Percentiles rank a stretch among this genome's conserved stretches.
phyloP scores from a whole-genome alignment of 2,329 filamentous ascomycete species.

The Epichloe amarillans region DNA sequence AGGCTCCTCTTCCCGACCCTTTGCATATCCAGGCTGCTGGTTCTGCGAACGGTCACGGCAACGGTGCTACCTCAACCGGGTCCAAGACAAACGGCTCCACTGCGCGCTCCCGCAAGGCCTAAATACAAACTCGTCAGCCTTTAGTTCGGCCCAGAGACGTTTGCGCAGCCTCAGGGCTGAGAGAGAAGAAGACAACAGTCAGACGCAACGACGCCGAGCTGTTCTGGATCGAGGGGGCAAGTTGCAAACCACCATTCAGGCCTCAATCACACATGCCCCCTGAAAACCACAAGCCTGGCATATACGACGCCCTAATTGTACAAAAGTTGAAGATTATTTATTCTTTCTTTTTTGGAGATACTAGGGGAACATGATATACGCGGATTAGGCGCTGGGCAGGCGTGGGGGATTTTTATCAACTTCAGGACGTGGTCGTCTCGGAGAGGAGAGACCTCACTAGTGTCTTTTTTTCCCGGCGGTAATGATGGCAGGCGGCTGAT shows the following conservation, averaged over 20 bases:
- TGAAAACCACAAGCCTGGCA: not conserved
- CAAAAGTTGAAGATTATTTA: slow-evolving; percentile 1
- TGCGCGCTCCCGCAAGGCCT: slow-evolving; percentile 58
- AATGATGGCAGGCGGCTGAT: slow-evolving; percentile 18
- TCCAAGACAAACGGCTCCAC: slow-evolving; percentile 45
- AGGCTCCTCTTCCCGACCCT: slow-evolving; percentile 66
- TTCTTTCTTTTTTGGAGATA: slow-evolving; percentile 2
- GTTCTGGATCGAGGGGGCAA: not conserved
- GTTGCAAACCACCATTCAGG: not conserved
- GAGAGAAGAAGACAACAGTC: not conserved
- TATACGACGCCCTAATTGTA: not conserved
- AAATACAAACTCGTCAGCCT: slow-evolving; percentile 6
- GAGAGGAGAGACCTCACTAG: slow-evolving; percentile 9
- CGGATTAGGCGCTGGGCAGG: not conserved
- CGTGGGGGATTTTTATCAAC: not conserved
- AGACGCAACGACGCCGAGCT: not conserved
- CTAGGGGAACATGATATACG: slow-evolving; percentile 1
- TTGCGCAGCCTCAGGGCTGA: not conserved
- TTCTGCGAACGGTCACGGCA: slow-evolving; percentile 37
- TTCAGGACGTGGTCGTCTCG: slow-evolving; percentile 6
- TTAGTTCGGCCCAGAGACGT: not conserved
- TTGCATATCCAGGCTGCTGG: slow-evolving; percentile 51
- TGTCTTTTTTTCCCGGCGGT: slow-evolving; percentile 15
- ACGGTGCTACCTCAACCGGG: slow-evolving; percentile 40
- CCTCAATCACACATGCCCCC: not conserved